Conservation (phyloP, 1,284 basidiomycete genomes). For the Marasmius oreades region DNA sequence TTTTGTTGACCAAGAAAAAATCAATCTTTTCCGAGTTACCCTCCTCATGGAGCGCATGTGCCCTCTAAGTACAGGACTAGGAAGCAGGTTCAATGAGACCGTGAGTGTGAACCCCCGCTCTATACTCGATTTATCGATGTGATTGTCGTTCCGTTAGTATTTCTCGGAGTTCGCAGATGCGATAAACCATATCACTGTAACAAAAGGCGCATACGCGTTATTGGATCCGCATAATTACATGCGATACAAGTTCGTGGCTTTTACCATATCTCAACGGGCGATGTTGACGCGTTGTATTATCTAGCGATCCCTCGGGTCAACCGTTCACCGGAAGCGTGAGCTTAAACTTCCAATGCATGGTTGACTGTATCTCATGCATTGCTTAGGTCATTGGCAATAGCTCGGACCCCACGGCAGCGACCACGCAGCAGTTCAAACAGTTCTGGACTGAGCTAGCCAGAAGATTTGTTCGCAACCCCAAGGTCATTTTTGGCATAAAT, state of each 20-base stretch:
- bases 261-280: not conserved
- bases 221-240: constrained; percentile 48
- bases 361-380: not conserved
- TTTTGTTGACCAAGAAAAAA: constrained; percentile 43
- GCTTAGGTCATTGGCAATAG: constrained; percentile 40
- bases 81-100: constrained; percentile 41
- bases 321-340: constrained; percentile 41
- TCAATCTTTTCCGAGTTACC: constrained; percentile 46
- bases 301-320: constrained; percentile 41
- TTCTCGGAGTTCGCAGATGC: constrained; percentile 40
- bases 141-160: constrained; percentile 26
- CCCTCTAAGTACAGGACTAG: constrained; percentile 38
- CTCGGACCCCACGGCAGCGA: constrained; percentile 40
- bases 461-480: constrained; percentile 33
- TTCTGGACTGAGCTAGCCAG: constrained; percentile 36
- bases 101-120: constrained; percentile 19
- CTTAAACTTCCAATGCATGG: not conserved
- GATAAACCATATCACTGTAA: constrained; percentile 38
- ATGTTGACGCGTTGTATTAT: not conserved
- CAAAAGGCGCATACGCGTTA: constrained; percentile 39
- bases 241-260: constrained; percentile 37
- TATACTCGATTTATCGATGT: not conserved
- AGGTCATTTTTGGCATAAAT: constrained; percentile 38
- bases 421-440: constrained; percentile 34
- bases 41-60: constrained; percentile 48